A percentile compares a stretch with the other conserved stretches of the same genome.
phyloP scores from a whole-genome alignment of 2,329 filamentous ascomycete species.

The Simplicillium sp. region DNA sequence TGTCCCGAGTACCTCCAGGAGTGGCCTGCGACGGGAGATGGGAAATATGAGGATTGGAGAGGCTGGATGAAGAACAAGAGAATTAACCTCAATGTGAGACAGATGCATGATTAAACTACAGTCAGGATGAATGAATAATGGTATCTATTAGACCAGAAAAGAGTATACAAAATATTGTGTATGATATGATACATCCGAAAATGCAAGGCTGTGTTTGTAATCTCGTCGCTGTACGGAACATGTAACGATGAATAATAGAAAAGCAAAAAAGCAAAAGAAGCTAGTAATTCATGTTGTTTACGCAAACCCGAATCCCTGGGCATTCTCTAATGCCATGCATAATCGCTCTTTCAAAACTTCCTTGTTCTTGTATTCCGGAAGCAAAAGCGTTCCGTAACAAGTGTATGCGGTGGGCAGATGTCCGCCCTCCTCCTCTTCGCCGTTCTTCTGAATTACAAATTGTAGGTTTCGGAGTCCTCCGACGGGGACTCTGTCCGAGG shows the following conservation, averaged over 20 bases:
- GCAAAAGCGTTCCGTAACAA: constrained; percentile 79
- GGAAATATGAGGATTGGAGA: constrained; percentile 56
- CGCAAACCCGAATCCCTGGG: constrained; percentile 80
- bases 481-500: constrained; percentile 81
- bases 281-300: constrained; percentile 23
- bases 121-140: neutral
- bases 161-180: neutral
- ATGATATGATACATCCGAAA: neutral
- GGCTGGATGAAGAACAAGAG: constrained; percentile 86
- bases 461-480: constrained; percentile 74
- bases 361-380: constrained; percentile 71
- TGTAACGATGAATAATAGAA: neutral
- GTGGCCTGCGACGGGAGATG: constrained; percentile 58
- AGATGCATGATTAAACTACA: constrained; percentile 60
- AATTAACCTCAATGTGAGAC: constrained; percentile 85
- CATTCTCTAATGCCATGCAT: constrained; percentile 78
- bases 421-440: constrained; percentile 45
- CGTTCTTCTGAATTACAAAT: constrained; percentile 75
- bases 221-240: no score
- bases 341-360: constrained; percentile 66
- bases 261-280: neutral
- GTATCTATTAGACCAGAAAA: neutral
- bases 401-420: constrained; percentile 81
- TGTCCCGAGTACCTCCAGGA: constrained; percentile 66
- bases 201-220: neutral